A percentile compares a stretch with the other conserved stretches of the same genome.
phyloP scores from a whole-genome alignment of 257 asterid genomes.

The Gentiana dahurica region DNA sequence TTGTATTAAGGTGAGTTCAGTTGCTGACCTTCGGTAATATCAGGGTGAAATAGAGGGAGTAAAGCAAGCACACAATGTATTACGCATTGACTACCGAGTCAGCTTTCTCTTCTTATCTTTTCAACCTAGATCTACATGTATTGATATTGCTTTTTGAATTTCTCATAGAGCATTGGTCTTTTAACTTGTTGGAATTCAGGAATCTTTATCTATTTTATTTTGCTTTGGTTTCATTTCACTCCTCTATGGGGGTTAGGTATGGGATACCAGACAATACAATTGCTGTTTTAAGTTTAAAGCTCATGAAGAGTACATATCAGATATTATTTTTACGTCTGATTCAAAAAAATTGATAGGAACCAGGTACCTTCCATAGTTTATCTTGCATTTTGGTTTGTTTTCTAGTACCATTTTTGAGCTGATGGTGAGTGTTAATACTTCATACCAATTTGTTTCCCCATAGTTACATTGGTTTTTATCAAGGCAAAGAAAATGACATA shows the following conservation, averaged over 20 bases:
- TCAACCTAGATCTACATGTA: neutral
- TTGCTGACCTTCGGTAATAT: neutral
- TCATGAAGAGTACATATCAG: constrained; percentile 85
- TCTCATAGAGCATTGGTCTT: neutral
- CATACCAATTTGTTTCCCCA: no score
- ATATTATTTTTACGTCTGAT: constrained; percentile 72
- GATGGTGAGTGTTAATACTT: no score
- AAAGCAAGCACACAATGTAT: neutral
- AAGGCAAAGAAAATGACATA: no score
- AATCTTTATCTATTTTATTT: no score
- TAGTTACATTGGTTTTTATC: no score
- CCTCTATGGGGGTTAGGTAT: constrained; percentile 36
- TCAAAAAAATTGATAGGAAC: constrained; percentile 70
- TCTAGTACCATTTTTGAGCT: no score
- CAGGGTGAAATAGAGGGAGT: neutral
- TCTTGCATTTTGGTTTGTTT: neutral
- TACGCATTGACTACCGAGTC: neutral
- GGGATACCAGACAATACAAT: constrained; percentile 87
- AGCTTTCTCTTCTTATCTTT: neutral
- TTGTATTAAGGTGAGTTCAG: constrained; percentile 58
- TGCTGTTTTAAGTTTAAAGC: constrained; percentile 62
- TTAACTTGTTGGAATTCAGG: neutral
- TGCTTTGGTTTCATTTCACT: constrained; percentile 2
- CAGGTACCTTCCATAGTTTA: constrained; percentile 29
- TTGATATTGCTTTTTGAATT: neutral